A percentile compares a stretch with the other conserved stretches of the same genome.
phyloP scores from a whole-genome alignment of 1,284 basidiomycete species.

The Melanopsichium pennsylvanicum region DNA sequence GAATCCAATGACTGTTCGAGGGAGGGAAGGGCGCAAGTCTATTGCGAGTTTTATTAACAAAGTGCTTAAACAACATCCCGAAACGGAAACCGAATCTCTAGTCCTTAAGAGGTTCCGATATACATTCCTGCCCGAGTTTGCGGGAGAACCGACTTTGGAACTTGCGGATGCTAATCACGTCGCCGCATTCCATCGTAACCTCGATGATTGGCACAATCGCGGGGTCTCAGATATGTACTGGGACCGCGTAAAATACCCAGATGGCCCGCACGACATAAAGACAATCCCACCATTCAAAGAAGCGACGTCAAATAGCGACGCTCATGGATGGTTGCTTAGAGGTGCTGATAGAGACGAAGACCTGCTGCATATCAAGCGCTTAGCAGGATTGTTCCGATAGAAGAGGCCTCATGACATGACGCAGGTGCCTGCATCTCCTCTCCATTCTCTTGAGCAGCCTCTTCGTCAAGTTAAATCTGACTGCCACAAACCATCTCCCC shows the following conservation, averaged over 20 bases:
- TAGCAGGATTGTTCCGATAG: constrained; percentile 1
- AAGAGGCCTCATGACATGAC: not conserved
- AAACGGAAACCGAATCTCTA: not conserved
- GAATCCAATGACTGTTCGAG: not conserved
- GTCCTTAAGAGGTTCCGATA: not conserved
- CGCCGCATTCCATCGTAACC: constrained; percentile 21
- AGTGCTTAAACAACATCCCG: not conserved
- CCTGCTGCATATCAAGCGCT: constrained; percentile 7
- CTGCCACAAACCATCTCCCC: too few species aligned
- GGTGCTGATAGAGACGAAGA: not conserved
- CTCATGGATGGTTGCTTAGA: constrained; percentile 12
- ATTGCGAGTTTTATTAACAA: not conserved
- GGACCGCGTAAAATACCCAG: not conserved
- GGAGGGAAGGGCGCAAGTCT: not conserved
- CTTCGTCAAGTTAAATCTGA: too few species aligned
- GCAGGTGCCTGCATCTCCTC: too few species aligned
- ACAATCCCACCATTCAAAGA: not conserved
- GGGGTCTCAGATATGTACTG: not conserved
- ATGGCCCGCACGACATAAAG: not conserved
- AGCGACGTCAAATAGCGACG: not conserved
- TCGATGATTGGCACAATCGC: not conserved
- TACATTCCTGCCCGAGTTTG: constrained; percentile 29
- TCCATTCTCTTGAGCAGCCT: not conserved
- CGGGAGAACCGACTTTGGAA: constrained; percentile 12
- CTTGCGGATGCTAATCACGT: constrained; percentile 35